Percentiles rank a stretch among this genome's conserved stretches.
phyloP scores from a whole-genome alignment of 2,329 filamentous ascomycete species.

The Pseudogymnoascus sp. region DNA sequence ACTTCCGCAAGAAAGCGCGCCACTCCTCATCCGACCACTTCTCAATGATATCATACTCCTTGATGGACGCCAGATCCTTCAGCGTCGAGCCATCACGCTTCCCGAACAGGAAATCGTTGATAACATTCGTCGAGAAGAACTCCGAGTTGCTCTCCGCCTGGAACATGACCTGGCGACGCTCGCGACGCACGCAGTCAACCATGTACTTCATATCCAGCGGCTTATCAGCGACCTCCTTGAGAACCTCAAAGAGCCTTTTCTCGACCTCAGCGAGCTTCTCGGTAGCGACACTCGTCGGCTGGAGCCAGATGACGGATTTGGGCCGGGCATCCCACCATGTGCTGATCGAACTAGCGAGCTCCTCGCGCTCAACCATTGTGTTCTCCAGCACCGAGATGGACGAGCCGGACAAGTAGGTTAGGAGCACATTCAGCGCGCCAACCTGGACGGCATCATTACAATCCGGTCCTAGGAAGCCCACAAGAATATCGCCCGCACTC shows the following conservation, averaged over 20 bases:
- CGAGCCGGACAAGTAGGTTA: constrained; percentile 85
- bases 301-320: constrained; percentile 76
- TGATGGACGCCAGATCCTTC: constrained; percentile 47
- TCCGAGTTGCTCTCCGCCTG: constrained; percentile 73
- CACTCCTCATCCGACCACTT: constrained; percentile 79
- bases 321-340: constrained; percentile 75
- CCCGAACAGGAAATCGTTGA: constrained; percentile 88
- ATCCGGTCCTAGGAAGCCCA: constrained; percentile 80
- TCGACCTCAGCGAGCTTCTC: constrained; percentile 79
- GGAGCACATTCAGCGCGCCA: constrained; percentile 69
- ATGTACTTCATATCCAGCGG: constrained; percentile 87
- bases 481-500: constrained; percentile 77
- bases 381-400: constrained; percentile 92
- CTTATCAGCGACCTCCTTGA: constrained; percentile 72
- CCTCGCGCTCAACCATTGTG: constrained; percentile 83
- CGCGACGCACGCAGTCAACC: constrained; percentile 75
- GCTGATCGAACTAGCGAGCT: constrained; percentile 78
- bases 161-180: constrained; percentile 74
- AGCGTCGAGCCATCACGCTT: constrained; percentile 74
- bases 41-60: constrained; percentile 62
- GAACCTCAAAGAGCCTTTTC: constrained; percentile 73
- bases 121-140: constrained; percentile 78
- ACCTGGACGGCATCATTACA: constrained; percentile 62
- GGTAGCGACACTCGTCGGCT: constrained; percentile 78
- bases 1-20: constrained; percentile 73